These are phyloP conservation scores for Bipolaris cookei DNA, from an alignment of 2,329 filamentous ascomycete genomes.

Conservation along the genomic window DNA sequence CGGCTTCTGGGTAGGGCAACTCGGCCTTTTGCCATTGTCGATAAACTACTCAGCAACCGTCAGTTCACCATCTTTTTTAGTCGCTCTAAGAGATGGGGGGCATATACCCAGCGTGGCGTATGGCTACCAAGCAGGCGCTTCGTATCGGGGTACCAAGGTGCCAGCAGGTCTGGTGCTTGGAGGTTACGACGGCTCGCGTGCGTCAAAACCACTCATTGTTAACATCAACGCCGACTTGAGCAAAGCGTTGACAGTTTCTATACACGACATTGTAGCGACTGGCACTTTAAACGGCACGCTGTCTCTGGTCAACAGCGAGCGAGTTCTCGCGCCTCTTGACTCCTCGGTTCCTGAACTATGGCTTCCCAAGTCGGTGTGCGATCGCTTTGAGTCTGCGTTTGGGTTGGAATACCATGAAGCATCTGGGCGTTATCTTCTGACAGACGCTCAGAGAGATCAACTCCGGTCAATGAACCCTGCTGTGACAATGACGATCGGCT, in stretches of 20 bases:
- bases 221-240: neutral
- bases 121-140: conserved; percentile 2
- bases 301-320: neutral
- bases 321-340: neutral
- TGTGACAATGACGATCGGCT: neutral
- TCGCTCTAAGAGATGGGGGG: neutral
- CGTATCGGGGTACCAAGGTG: neutral
- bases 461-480: neutral
- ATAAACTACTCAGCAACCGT: neutral
- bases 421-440: neutral
- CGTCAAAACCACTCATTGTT: neutral
- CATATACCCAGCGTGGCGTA: conserved; percentile 1
- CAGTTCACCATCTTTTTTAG: neutral
- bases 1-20: conserved; percentile 1
- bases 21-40: neutral
- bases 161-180: conserved; percentile 2
- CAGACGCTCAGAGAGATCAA: neutral
- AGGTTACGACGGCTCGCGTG: neutral
- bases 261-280: neutral
- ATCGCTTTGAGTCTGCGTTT: conserved; percentile 4
- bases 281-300: neutral
- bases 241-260: neutral
- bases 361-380: neutral
- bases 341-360: conserved; percentile 1
- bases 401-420: conserved; percentile 1